These are phyloP conservation scores for Schizophyllum commune DNA, from an alignment of 1,284 basidiomycete genomes.

Conservation along the genomic window DNA sequence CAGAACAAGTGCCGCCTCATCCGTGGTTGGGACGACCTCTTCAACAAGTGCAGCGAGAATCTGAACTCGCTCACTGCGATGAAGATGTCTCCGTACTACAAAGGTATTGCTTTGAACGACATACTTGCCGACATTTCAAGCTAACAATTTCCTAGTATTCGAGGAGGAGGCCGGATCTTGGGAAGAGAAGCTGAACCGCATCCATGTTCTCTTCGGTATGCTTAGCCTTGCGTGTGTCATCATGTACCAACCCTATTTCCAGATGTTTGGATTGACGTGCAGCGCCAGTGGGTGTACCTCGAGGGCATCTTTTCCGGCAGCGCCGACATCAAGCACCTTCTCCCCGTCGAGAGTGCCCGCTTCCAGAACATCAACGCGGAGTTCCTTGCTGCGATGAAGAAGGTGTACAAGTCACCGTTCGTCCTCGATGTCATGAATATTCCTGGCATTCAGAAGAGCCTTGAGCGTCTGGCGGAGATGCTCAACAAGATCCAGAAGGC, in stretches of 20 bases:
- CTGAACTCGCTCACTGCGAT: conserved; percentile 94
- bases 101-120: conserved; percentile 43
- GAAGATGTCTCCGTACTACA: conserved; percentile 96
- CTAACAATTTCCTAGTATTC: conserved; percentile 50
- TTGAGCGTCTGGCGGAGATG: conserved; percentile 94
- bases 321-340: conserved; percentile 96
- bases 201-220: conserved; percentile 91
- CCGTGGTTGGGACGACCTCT: conserved; percentile 97
- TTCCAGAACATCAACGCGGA: conserved; percentile 99
- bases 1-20: conserved; percentile 98
- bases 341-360: conserved; percentile 93
- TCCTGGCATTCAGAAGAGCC: conserved; percentile 90
- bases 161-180: conserved; percentile 92
- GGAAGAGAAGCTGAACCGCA: conserved; percentile 93
- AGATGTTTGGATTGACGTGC: conserved; percentile 99
- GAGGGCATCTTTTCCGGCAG: conserved; percentile 99
- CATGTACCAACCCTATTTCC: conserved; percentile 3
- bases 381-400: conserved; percentile 98
- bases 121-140: background rate
- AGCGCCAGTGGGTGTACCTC: conserved; percentile 99
- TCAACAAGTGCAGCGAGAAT: conserved; percentile 95
- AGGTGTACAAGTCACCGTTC: conserved; percentile 98
- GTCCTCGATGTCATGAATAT: conserved; percentile 97
- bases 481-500: conserved; percentile 99
- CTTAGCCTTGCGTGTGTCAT: conserved; percentile 2